Evolutionary conservation across 495 filamentous ascomycete species (phyloP), one percentile per base, ranked within the genome.

Genomic region (Xylaria longipes): DNA sequence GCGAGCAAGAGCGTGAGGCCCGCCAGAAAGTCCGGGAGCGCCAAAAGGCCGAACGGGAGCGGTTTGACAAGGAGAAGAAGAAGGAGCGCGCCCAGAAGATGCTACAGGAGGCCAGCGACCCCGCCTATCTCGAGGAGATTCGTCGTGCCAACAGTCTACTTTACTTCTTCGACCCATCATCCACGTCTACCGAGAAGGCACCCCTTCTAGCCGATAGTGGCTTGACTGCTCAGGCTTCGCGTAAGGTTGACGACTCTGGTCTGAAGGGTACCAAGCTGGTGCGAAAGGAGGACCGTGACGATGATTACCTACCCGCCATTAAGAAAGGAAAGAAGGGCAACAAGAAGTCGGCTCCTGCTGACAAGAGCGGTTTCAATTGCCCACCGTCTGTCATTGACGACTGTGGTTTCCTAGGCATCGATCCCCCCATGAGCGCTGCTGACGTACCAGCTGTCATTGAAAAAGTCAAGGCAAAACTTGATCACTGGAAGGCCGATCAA

Each of bases 311-410:
- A 54, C 86, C 90, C 43, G 92, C 94, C 20, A 88, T 85, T 56
- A 97, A 97, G 89, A 95, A 95, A 77, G 95, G 95, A 81, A 97
- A 97, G 88, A 94, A 93, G 75, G 90, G 90, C 80, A 94, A 93
- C 83, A 91, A 90, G 75, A 81, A 79, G 45, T 82, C 81, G 66
- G 79, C 82, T 60, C 82, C 80, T 27, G 68, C 80, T 14, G 80
- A 81, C 33, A 74, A 84, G 41, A 76, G 78, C 27, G 96, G 93
- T 78, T 97, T 94, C 88, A 95, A 91, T 83, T 89, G 95, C 75
- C 94, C 91, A 73, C 89, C 95, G 50, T 93, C 94, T 69, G 89
- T 97, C 67, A 92, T 99, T 61, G 95, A 97, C 82, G 91, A 97
- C 79, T 91, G 97, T 61, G 85, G 85, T 74, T 92, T 93, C 82